Conservation (phyloP, 1,284 basidiomycete genomes). For the Cryptococcus jaspeensis region DNA sequence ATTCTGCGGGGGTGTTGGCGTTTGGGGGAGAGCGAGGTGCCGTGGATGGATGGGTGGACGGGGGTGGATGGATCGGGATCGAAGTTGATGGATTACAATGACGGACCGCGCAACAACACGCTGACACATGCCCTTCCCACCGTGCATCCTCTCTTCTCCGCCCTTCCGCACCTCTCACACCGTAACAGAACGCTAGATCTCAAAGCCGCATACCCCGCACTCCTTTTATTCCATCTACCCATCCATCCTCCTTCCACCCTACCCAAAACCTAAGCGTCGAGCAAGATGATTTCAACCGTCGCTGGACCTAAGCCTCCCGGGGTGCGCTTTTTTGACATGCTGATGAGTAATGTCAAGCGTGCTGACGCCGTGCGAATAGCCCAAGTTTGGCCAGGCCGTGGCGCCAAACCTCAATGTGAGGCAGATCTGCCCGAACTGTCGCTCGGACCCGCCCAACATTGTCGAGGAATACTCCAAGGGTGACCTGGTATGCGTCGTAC, state of each 20-base stretch:
- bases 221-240: too few species aligned
- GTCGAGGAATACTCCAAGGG: constrained; percentile 97
- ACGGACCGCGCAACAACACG: not conserved
- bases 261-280: not conserved
- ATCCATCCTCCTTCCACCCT: too few species aligned
- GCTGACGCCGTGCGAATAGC: constrained; percentile 17
- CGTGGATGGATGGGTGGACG: not conserved
- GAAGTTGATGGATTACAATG: not conserved
- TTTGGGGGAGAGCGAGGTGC: not conserved
- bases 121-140: constrained; percentile 9
- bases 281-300: constrained; percentile 24
- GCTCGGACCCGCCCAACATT: constrained; percentile 87
- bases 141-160: not conserved
- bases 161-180: not conserved
- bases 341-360: not conserved
- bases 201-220: not conserved
- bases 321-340: constrained; percentile 15
- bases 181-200: constrained; percentile 12
- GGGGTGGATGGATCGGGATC: not conserved
- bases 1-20: not conserved
- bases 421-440: constrained; percentile 91
- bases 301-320: constrained; percentile 37
- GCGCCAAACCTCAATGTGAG: constrained; percentile 71
- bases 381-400: constrained; percentile 58
- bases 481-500: constrained; percentile 67